Base-by-base conservation (phyloP, 495 filamentous ascomycete genomes). In the Ascodesmis nigricans region DNA sequence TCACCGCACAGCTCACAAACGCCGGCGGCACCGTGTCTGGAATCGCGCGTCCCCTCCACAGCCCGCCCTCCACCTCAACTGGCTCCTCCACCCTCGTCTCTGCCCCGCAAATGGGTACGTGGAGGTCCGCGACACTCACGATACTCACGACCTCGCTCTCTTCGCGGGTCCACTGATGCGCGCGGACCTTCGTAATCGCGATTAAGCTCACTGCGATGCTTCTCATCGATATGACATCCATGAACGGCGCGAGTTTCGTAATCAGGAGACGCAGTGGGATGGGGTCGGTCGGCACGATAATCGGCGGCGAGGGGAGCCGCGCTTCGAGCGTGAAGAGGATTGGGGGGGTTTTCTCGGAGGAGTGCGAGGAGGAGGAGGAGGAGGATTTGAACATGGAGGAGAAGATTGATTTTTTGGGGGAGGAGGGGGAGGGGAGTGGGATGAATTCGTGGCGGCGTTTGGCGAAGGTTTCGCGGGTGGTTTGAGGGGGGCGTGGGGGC, bases 1-100 rank as follows among this genome's bases (percentile, higher is more conserved):
- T 60, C 32, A 97, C 69, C 52, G 95, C 95, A 49, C 87, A 97
- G 13, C 82, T 83, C 29, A 68, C 58, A 48, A 97, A 97, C 3
- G 67, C 68, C 0, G 87, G 87, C 14, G 79, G 71, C 19, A 95
- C 65, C 1, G 73, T 82, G 47, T 76, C 81, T 3, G 87, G 87
- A 10, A 95, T 55, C 3, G 68, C 61, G 11, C 66, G 53, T 16
- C 56, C 55, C 33, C 64, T 61, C 87, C 87, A 97, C 21, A 83
- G 43, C 0, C 46, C 55, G 4, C 64, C 45, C 37, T 82, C 72
- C 8, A 91, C 52, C 24, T 64, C 58, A 35, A 69, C 60, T 42
- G 84, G 77, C n/a, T 64, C 64, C 11, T 67, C 67, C 1, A 65
- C 56, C 1, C 66, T 64, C 14, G 75, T 65, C n/a, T 52, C 52